Percentiles rank a stretch among this genome's conserved stretches.
These are phyloP conservation scores for Haplosporangium sp. DNA, from an alignment of 371 early-diverging fungal species.

Conservation along the genomic window DNA sequence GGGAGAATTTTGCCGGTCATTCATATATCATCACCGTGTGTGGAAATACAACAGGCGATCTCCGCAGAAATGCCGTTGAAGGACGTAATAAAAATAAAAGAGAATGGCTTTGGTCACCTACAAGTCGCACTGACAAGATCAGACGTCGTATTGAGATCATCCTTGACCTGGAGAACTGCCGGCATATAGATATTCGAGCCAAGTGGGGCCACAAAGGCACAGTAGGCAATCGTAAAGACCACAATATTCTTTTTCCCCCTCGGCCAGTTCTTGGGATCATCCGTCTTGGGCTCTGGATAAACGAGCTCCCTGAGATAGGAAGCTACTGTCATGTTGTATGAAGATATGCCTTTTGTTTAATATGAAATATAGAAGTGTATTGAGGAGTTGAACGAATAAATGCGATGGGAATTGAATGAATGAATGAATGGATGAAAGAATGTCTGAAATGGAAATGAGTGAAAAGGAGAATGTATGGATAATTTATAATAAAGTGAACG, in stretches of 20 bases:
- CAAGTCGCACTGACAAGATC: conserved; percentile 50
- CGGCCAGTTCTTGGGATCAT: conserved; percentile 54
- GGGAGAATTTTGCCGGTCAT: no score
- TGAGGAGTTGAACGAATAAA: no score
- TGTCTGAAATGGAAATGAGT: no score
- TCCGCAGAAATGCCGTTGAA: background rate
- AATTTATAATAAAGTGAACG: no score
- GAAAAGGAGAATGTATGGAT: no score
- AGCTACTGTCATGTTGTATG: conserved; percentile 4
- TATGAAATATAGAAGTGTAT: no score
- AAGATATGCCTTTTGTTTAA: no score
- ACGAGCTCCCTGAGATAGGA: conserved; percentile 25
- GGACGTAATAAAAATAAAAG: background rate
- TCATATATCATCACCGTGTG: no score
- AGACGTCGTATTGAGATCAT: conserved; percentile 46
- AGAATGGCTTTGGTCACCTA: conserved; percentile 9
- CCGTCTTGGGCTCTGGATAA: conserved; percentile 19
- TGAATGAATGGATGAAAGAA: no score
- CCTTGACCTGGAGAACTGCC: conserved; percentile 48
- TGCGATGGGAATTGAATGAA: no score
- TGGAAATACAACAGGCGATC: no score
- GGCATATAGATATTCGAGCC: conserved; percentile 59
- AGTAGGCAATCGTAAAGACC: conserved; percentile 48
- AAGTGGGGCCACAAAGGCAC: conserved; percentile 49
- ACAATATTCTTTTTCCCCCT: conserved; percentile 50